Conservation (phyloP, 352 stramenopile species). For the Phytophthora brassicae region DNA sequence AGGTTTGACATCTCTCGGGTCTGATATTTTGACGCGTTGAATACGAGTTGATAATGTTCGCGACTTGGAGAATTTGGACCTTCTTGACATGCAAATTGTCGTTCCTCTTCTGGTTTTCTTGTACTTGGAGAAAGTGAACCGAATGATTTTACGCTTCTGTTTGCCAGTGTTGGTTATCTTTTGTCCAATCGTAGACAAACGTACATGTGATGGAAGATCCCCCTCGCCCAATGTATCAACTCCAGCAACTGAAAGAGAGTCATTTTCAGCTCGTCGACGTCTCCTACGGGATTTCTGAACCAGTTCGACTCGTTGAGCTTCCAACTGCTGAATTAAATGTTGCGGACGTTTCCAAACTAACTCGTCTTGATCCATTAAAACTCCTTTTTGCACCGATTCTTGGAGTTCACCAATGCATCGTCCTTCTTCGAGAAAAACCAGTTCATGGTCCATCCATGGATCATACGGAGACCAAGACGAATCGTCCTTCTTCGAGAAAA, state of each 20-base stretch:
- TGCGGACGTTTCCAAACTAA: slow-evolving; percentile 45
- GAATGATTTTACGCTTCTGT: slow-evolving; percentile 8
- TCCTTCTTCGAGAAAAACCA: slow-evolving; percentile 54
- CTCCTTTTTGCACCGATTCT: slow-evolving; percentile 13
- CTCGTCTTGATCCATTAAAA: slow-evolving; percentile 20
- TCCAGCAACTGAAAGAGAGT: neutral
- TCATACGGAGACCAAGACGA: neutral
- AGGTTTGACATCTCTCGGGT: neutral
- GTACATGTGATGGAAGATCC: no score
- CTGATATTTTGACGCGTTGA: neutral
- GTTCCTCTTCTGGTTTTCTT: neutral
- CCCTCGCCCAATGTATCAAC: neutral
- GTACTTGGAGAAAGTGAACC: slow-evolving; percentile 2
- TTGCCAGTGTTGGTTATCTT: neutral
- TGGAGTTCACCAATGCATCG: slow-evolving; percentile 22
- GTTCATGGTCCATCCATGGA: slow-evolving; percentile 52
- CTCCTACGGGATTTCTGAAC: slow-evolving; percentile 5
- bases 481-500: slow-evolving; percentile 53
- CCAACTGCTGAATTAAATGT: slow-evolving; percentile 31
- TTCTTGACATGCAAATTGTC: neutral
- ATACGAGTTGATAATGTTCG: neutral
- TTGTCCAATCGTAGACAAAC: neutral
- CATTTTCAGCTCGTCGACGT: neutral
- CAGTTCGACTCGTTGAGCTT: slow-evolving; percentile 24
- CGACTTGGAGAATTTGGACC: neutral